Conservation (phyloP, 1,284 basidiomycete genomes). For the Trichosporon faecale region DNA sequence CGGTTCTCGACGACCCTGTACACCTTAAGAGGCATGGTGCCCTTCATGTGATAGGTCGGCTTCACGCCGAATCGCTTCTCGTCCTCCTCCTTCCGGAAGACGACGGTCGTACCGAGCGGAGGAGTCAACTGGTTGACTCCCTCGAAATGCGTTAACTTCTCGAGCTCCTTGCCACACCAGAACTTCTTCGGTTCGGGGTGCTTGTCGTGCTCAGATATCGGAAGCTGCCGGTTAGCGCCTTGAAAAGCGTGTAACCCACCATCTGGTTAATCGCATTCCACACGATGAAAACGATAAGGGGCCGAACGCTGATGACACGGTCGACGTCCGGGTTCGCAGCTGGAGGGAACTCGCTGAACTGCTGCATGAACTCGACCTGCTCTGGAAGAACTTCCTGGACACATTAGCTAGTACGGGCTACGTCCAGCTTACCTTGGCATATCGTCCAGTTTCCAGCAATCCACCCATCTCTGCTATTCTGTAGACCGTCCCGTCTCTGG, state of each 20-base stretch:
- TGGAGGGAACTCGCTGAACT: slow-evolving; percentile 28
- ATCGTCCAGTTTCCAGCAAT: slow-evolving; percentile 35
- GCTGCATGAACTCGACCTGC: slow-evolving; percentile 38
- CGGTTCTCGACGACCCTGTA: slow-evolving; percentile 67
- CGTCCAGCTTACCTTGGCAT: slow-evolving; percentile 22
- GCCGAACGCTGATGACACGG: slow-evolving; percentile 62
- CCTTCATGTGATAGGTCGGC: slow-evolving; percentile 27
- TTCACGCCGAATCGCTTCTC: slow-evolving; percentile 27
- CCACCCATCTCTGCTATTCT: slow-evolving; percentile 65
- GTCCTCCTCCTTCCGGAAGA: slow-evolving; percentile 31
- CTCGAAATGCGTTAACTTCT: slow-evolving; percentile 65
- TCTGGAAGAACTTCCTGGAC: slow-evolving; percentile 30
- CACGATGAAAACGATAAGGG: slow-evolving; percentile 72
- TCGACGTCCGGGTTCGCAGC: slow-evolving; percentile 31
- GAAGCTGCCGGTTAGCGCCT: slow-evolving; percentile 56
- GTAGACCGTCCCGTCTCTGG: slow-evolving; percentile 60
- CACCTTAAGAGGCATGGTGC: slow-evolving; percentile 57
- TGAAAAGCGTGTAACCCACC: slow-evolving; percentile 54
- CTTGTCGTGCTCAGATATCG: slow-evolving; percentile 57
- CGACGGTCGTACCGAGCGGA: slow-evolving; percentile 47
- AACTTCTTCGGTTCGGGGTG: slow-evolving; percentile 68
- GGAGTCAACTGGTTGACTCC: slow-evolving; percentile 33
- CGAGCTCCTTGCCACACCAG: slow-evolving; percentile 67
- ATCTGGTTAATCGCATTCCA: slow-evolving; percentile 88
- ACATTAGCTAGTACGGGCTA: slow-evolving; percentile 10